Conservation (phyloP, 1,284 basidiomycete genomes). For the Papiliotrema nemorosa region DNA sequence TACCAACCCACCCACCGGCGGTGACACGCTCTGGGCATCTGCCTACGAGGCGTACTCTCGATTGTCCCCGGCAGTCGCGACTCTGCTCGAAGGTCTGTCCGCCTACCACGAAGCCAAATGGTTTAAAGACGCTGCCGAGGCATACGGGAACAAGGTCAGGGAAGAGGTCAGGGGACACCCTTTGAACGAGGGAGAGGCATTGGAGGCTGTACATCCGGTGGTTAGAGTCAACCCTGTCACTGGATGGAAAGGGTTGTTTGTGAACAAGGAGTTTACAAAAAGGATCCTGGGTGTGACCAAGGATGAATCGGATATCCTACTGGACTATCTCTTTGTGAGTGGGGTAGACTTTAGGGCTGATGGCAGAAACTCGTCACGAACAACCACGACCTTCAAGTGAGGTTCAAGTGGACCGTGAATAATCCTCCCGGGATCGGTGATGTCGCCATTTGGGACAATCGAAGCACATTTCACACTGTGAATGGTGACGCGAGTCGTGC, state of each 20-base stretch:
- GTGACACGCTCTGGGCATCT: slow-evolving; percentile 52
- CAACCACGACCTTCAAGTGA: slow-evolving; percentile 62
- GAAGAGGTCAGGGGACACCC: slow-evolving; percentile 53
- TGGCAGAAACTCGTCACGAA: slow-evolving; percentile 41
- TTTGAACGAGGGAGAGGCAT: slow-evolving; percentile 56
- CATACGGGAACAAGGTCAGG: slow-evolving; percentile 2
- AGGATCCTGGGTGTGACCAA: slow-evolving; percentile 59
- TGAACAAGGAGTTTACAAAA: slow-evolving; percentile 61
- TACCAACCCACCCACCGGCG: slow-evolving; percentile 55
- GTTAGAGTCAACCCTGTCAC: slow-evolving; percentile 52
- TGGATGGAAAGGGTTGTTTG: slow-evolving; percentile 63
- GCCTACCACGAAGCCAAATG: slow-evolving; percentile 58
- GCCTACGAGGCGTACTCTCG: slow-evolving; percentile 64
- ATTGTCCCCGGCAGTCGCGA: slow-evolving; percentile 57
- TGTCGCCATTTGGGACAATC: slow-evolving; percentile 52
- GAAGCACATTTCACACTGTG: slow-evolving; percentile 1
- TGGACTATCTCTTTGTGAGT: slow-evolving; percentile 27
- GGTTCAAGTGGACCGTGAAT: slow-evolving; percentile 49
- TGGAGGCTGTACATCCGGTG: slow-evolving; percentile 56
- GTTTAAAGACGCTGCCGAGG: slow-evolving; percentile 51
- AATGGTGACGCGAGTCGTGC: background rate
- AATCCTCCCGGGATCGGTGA: slow-evolving; percentile 28
- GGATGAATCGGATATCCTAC: slow-evolving; percentile 57
- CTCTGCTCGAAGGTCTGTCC: slow-evolving; percentile 59
- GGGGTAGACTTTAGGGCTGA: slow-evolving; percentile 26